A percentile compares a stretch with the other conserved stretches of the same genome.
Conservation (phyloP, 306 rosid species). For the Oxytropis ochrocephala region DNA sequence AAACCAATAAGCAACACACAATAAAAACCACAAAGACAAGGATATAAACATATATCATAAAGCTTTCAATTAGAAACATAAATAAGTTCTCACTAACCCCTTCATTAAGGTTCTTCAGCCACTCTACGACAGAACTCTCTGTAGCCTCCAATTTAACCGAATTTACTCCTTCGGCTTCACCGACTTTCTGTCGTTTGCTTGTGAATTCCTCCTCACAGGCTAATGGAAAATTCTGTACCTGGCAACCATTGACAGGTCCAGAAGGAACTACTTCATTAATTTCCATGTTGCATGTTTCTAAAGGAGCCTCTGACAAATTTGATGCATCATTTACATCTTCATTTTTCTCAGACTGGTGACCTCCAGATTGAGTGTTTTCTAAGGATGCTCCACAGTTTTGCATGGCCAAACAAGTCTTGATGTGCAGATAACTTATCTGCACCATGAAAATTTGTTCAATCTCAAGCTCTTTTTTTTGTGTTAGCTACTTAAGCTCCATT, state of each 20-base stretch:
- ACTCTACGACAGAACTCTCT: slow-evolving; percentile 51
- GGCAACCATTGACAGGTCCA: slow-evolving; percentile 24
- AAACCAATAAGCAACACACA: slow-evolving; percentile 21
- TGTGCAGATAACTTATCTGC: slow-evolving; percentile 62
- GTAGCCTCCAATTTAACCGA: slow-evolving; percentile 42
- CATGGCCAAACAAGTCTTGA: slow-evolving; percentile 57
- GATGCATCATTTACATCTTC: slow-evolving; percentile 20
- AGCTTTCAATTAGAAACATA: not conserved
- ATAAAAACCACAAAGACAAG: not conserved
- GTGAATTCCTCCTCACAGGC: slow-evolving; percentile 23
- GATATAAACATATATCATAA: not conserved
- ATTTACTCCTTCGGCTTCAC: slow-evolving; percentile 28
- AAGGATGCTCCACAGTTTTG: slow-evolving; percentile 40
- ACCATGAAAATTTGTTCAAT: slow-evolving; percentile 23
- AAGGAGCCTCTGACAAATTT: slow-evolving; percentile 20
- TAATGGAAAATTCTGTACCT: slow-evolving; percentile 17
- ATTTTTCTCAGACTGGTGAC: slow-evolving; percentile 19
- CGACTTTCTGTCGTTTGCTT: slow-evolving; percentile 50
- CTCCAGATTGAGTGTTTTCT: slow-evolving; percentile 21
- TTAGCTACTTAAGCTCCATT: not conserved
- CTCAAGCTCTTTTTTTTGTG: slow-evolving; percentile 17
- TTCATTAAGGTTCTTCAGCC: slow-evolving; percentile 50
- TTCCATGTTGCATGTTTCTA: not conserved
- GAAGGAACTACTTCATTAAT: slow-evolving; percentile 27
- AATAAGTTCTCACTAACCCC: slow-evolving; percentile 46